These are phyloP conservation scores for Apophysomyces elegans DNA, from an alignment of 371 early-diverging fungal species.

Conservation along the genomic window DNA sequence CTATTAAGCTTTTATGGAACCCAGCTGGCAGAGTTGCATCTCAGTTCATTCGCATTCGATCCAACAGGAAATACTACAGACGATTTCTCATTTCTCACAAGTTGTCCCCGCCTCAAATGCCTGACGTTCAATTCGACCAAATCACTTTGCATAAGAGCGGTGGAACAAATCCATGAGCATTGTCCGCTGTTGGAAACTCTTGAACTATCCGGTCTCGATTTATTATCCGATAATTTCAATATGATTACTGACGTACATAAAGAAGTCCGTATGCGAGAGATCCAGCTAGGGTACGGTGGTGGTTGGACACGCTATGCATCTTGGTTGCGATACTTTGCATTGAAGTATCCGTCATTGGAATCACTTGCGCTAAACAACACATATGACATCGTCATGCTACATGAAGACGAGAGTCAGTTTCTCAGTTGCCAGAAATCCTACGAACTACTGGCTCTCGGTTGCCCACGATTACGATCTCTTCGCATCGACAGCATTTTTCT, in stretches of 20 bases:
- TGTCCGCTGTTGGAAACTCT: not conserved
- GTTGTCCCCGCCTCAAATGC: not conserved
- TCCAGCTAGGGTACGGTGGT: not conserved
- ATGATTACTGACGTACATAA: not conserved
- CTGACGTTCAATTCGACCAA: conserved; percentile 3
- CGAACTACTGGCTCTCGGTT: not conserved
- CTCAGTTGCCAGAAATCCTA: not conserved
- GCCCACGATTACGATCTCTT: not conserved
- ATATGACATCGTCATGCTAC: not conserved
- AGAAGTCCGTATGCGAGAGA: not conserved
- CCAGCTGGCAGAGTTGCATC: not conserved
- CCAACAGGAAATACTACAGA: not conserved
- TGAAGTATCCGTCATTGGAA: not conserved
- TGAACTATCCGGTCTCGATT: not conserved
- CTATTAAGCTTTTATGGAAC: not conserved
- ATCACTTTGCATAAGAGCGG: not conserved
- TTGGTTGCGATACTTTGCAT: not conserved
- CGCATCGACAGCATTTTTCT: not conserved
- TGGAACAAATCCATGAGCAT: not conserved
- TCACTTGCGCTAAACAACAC: not conserved
- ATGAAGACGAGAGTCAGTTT: not conserved
- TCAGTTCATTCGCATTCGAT: not conserved
- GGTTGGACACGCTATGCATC: not conserved
- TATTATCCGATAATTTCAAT: not conserved
- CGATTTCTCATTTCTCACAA: not conserved